Base-by-base conservation (phyloP, 768 basidiomycete species). In the Rhodotorula kratochvilovae region DNA sequence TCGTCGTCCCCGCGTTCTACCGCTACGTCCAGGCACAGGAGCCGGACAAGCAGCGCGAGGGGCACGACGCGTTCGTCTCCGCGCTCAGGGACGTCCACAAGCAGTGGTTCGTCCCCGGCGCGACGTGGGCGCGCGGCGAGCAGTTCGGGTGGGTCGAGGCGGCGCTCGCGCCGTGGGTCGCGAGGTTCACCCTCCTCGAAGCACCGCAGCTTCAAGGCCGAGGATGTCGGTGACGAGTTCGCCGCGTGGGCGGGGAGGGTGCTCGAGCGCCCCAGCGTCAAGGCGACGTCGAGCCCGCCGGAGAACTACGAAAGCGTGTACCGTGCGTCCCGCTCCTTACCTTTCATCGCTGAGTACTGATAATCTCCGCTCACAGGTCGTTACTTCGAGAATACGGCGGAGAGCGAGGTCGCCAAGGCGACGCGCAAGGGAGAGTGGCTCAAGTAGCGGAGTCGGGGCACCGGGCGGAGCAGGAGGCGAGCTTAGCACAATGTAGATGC, bases 111-210 rank as follows among this genome's bases (percentile, higher is more conserved):
- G 50, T 63, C 25, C 83, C 84, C 51, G 75, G 81, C 15, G 67
- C 60, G 27, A 48, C 45, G 54, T 79, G 83, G 50, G 78, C 80
- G 56, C 27, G 79, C 76, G 46, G 72, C 82, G 69, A 78, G 80
- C 63, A 81, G 79, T 53, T 59, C 29, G 72, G 86, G 84, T 10
- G 86, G 86, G 21, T 88, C 84, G 87, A 88, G 75, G 78, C 84
- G 43, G 83, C 82, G 3, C 78, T 86, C 33, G 87, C 85, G 39
- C 87, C 87, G 33, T 89, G 89, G 88, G 78, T 91, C 4, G 87
- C 85, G 78, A 83, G 90, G 55, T 85, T 89, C 35, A 84, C 81
- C 48, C 85, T 86, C 56, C 56, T 86, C 31, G 77, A 83, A 86
- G 74, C 80, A 87, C 73, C 79, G 87, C 39, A 84, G 81, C 10